Evolutionary conservation across 2,329 filamentous ascomycete species (phyloP), one percentile per base, ranked within the genome.

Genomic region (Xylariales sp.): DNA sequence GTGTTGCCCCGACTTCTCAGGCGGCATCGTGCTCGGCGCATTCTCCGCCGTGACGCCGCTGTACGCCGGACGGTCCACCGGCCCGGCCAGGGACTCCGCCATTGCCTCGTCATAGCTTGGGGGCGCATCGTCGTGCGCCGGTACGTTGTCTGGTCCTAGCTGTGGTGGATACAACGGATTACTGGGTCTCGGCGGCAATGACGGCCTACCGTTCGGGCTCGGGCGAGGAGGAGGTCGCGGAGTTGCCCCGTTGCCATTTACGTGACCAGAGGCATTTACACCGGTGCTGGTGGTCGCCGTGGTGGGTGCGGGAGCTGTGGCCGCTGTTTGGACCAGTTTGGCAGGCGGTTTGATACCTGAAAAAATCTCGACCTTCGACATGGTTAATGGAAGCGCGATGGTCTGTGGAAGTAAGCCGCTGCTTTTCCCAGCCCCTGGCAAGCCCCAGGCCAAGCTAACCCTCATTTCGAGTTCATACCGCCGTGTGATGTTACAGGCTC

Each of bases 61-160:
- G 77, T 92, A 94, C 14, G 88, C 89, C 34, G 90, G 89, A 74
- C 94, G 84, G 32, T 90, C 77, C 48, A 79, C 76, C 1, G 93
- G 92, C 43, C 88, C 90, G 0, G 83, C 80, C 69, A 96, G 81
- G 66, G 90, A 88, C 71, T 93, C 90, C 6, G 93, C 94, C 81
- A 97, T 90, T 12, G 93, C 94, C 80, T 97, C 94, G 80, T 97
- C 94, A 76, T 98, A 98, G 75, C 93, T 97, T 7, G 94, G 94
- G 18, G 95, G 94, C n/a, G 93, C 93, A 64, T 96, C 93, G 39
- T 93, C 90, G 71, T 87, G 84, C 0, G 78, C 76, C 18, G 82
- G 79, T 1, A 78, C 83, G 2, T 79, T 81, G 10, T 77, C 74
- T 8, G 80, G 78, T 43, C 85, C 84, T 23, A 89, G 79, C 74